Evolutionary conservation across 2,329 filamentous ascomycete genomes (phyloP).

Genomic region (Paecilomyces formosus): DNA sequence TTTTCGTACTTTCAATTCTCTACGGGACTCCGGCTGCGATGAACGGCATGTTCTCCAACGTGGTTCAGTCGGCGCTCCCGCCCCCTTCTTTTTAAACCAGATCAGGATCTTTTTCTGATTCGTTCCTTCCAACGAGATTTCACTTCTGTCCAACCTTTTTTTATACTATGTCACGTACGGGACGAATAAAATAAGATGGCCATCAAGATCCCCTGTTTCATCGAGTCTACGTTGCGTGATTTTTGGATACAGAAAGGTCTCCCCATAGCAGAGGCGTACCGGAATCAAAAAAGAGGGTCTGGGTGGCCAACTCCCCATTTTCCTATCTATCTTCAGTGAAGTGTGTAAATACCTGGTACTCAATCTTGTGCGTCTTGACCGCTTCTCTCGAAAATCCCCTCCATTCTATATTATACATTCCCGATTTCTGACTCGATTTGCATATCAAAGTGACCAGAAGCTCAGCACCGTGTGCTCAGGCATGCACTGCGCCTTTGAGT

Average conservation of each 20-base stretch:
- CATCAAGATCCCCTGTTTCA: background rate
- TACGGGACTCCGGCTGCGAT: background rate
- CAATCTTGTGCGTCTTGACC: background rate
- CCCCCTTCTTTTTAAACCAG: background rate
- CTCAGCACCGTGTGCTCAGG: too few species aligned
- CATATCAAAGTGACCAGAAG: background rate
- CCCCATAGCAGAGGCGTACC: background rate
- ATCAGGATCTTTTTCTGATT: background rate
- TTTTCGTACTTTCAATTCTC: constrained; percentile 8
- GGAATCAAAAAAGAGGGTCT: background rate
- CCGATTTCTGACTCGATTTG: background rate
- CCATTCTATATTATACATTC: background rate
- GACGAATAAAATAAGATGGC: background rate
- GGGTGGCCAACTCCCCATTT: background rate
- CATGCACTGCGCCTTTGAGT: background rate
- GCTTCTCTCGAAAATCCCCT: background rate
- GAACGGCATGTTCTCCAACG: background rate
- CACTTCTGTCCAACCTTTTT: background rate
- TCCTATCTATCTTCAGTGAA: background rate
- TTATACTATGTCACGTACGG: background rate
- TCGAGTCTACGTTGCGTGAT: background rate
- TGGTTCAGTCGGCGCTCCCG: background rate
- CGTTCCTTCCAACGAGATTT: background rate
- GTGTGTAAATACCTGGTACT: background rate
- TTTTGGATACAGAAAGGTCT: background rate